These are phyloP conservation scores for Mychonastes homosphaera DNA, from an alignment of 139 green algal genomes.

Conservation along the genomic window DNA sequence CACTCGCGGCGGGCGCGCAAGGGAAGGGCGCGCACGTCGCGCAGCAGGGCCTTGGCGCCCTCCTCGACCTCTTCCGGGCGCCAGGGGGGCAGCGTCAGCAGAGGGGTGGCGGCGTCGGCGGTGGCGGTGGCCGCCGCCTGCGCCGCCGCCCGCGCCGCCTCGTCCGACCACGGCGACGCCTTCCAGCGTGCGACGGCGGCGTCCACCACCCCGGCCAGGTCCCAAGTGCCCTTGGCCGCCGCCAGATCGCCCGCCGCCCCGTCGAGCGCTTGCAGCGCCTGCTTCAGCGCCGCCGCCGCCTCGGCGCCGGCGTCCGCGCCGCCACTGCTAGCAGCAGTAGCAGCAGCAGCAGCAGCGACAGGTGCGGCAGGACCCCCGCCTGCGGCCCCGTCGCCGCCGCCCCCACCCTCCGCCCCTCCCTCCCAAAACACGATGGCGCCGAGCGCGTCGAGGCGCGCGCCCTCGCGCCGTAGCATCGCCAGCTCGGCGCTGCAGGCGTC, in stretches of 20 bases:
- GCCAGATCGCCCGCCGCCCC: too few relatives aligned
- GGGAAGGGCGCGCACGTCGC: neutral
- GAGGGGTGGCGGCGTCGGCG: neutral
- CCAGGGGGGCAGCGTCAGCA: conserved; percentile 32
- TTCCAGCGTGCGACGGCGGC: conserved; percentile 44
- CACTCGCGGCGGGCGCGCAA: neutral
- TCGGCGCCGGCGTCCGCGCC: too few relatives aligned
- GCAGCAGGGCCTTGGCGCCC: conserved; percentile 49
- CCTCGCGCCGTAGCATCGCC: conserved; percentile 32
- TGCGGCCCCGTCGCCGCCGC: neutral
- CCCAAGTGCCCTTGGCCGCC: conserved; percentile 73
- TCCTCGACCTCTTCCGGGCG: conserved; percentile 70
- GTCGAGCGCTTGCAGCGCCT: conserved; percentile 38
- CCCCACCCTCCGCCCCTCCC: conserved; percentile 4
- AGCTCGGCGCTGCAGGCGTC: conserved; percentile 48
- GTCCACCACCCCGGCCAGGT: conserved; percentile 55
- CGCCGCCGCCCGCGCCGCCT: neutral
- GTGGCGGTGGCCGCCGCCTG: neutral
- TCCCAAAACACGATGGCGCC: conserved; percentile 47
- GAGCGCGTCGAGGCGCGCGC: conserved; percentile 39
- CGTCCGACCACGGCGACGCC: neutral
- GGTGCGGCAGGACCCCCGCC: neutral
- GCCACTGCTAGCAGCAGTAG: too few relatives aligned
- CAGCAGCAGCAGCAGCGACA: neutral
- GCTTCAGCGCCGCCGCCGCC: conserved; percentile 27